Base-by-base conservation (phyloP, 192 early-diverging fungal genomes). In the Spizellomyces punctatus region DNA sequence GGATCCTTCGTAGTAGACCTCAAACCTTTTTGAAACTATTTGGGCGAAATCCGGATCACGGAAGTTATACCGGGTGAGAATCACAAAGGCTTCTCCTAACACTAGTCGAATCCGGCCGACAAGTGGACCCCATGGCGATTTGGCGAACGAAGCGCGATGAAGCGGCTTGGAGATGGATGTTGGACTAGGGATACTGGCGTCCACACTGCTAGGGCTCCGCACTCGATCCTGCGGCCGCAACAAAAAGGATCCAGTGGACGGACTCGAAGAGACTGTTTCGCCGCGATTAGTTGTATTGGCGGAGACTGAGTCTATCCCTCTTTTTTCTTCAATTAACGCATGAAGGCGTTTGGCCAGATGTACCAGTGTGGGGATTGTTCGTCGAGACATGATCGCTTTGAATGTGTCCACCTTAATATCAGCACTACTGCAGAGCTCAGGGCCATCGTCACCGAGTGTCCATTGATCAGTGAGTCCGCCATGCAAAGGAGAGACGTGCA, bases 341-440 rank as follows among this genome's bases (percentile, higher is more conserved):
- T 59, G 66, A 12, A 91, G 66, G 43, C 79, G 79, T 42, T 81
- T 66, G 3, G 60, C 21, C 78, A 88, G 83, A 41, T 80, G 76
- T 36, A 88, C 69, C 43, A 91, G 73, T 0, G 83, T 81, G 9
- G 90, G 90, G 19, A 91, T 78, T 1, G 89, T 90, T 19, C 81
- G 78, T 19, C 81, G 64, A 12, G 83, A 84, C 52, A 80, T 69
- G 21, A 84, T 80, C 14, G 46, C 69, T 65, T 83, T 84, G 56
- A 84, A 79, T 55, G 52, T 62, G 44, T 78, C 80, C 12, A 85
- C 48, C 5, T 59, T 69, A 4, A 78, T 52, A n/a, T 73, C 76
- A 46, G 50, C 75, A 36, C 27, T 36, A 36, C 27, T 36, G 27
- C 27, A 36, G 27, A 36, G 27, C 27, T 36, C 27, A 36, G 27